Conservation (phyloP, 257 asterid genomes). For the Parsonsia alboflavescens region DNA sequence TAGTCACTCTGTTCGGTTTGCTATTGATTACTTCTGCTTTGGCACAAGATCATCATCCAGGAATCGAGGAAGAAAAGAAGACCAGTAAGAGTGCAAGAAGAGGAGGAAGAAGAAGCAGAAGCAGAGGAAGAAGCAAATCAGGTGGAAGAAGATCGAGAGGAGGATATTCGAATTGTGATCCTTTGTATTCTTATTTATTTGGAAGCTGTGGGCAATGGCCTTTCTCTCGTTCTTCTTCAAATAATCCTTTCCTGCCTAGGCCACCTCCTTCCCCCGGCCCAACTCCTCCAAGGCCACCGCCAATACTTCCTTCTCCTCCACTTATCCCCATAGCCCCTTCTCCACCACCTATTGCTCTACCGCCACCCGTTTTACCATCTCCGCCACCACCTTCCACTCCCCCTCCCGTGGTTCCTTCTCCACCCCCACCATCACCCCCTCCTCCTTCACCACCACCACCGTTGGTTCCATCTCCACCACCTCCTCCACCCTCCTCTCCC, state of each 20-base stretch:
- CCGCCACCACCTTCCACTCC: constrained; percentile 14
- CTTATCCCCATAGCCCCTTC: constrained; percentile 11
- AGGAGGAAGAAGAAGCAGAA: constrained; percentile 9
- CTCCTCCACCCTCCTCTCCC: constrained; percentile 23
- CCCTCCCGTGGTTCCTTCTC: constrained; percentile 5
- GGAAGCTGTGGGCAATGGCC: constrained; percentile 41
- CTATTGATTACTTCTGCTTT: constrained; percentile 33
- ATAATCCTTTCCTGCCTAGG: constrained; percentile 28
- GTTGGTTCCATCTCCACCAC: constrained; percentile 21
- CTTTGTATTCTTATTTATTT: constrained; percentile 24
- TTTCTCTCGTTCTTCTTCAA: constrained; percentile 18
- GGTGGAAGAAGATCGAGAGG: constrained; percentile 19
- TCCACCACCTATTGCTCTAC: constrained; percentile 8
- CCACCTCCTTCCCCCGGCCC: constrained; percentile 21
- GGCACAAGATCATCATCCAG: constrained; percentile 15
- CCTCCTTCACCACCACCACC: constrained; percentile 19
- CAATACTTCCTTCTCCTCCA: constrained; percentile 16
- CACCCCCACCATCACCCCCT: constrained; percentile 7
- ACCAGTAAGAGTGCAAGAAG: constrained; percentile 19
- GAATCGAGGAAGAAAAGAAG: constrained; percentile 25
- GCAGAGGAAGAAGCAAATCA: constrained; percentile 9
- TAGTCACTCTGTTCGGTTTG: constrained; percentile 26
- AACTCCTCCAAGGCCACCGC: constrained; percentile 26
- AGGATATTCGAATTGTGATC: constrained; percentile 27
- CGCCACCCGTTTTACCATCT: constrained; percentile 3